Percentiles rank a stretch among this genome's conserved stretches.
phyloP scores from a whole-genome alignment of 179 eudicot species.

The Actinidia arguta region DNA sequence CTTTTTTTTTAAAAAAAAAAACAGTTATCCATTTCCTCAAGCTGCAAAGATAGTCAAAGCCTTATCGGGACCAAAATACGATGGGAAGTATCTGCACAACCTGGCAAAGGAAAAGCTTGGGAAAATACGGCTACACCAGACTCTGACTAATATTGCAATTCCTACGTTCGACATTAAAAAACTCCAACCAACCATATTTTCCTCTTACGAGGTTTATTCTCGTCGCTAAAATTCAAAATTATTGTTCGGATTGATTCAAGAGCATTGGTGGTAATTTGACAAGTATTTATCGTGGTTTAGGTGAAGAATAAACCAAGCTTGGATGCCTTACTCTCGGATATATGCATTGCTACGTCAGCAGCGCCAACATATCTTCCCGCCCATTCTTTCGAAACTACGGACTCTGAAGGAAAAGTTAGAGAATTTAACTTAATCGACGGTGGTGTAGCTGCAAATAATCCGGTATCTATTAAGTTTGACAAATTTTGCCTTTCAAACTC shows the following conservation, averaged over 20 bases:
- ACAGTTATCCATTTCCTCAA: conserved; percentile 19
- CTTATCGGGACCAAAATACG: conserved; percentile 56
- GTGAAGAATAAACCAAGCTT: conserved; percentile 38
- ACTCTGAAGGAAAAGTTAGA: conserved; percentile 31
- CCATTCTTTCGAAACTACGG: conserved; percentile 40
- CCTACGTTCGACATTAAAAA: conserved; percentile 63
- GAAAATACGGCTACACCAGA: conserved; percentile 37
- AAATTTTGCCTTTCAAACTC: background rate
- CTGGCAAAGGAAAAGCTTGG: conserved; percentile 50
- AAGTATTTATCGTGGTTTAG: conserved; percentile 16
- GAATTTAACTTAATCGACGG: conserved; percentile 64
- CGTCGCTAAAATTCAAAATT: background rate
- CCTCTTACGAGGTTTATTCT: conserved; percentile 52
- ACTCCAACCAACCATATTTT: conserved; percentile 58
- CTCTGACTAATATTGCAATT: conserved; percentile 56
- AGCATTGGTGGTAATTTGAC: background rate
- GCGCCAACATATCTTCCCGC: conserved; percentile 59
- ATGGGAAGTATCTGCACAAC: conserved; percentile 52
- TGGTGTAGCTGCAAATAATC: conserved; percentile 60
- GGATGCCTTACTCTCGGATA: conserved; percentile 47
- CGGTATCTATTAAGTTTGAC: conserved; percentile 27
- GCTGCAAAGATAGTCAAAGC: conserved; percentile 28
- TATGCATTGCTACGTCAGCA: conserved; percentile 58
- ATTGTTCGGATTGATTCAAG: background rate
- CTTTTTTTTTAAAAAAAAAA: background rate